Evolutionary conservation across 2,329 filamentous ascomycete genomes (phyloP), one percentile per base, ranked within the genome.

Genomic region (Thermomyces lanuginosus): DNA sequence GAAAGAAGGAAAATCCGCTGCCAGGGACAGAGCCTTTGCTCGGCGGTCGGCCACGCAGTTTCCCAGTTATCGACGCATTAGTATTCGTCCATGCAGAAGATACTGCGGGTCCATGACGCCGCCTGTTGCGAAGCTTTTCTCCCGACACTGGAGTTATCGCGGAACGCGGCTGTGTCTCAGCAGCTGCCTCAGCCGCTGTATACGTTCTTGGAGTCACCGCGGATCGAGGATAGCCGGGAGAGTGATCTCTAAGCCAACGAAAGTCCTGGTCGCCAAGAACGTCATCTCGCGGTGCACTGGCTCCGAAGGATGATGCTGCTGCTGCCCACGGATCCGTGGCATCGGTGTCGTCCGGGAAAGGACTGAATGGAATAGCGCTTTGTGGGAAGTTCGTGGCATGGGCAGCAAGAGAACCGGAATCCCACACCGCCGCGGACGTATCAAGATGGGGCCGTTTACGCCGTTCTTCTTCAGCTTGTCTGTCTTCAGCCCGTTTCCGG

Each of bases 1-100:
- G 72, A 36, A 78, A 78, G 0, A 76, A 75, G 4, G 72, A 72
- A 37, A 73, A 79, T 1, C 76, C 71, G 0, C 71, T 71, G 36
- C 79, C 72, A 8, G 69, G 62, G 1, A 64, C 62, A n/a, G 63
- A 66, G 14, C 72, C 66, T 40, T 76, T 79, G 30, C 73, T 77
- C 0, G 81, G 80, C 21, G 84, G 84, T 32, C 84, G 64, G 5
- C 84, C 83, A 37, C 83, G 64, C 8, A 77, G 63, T 48, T 84
- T 91, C 2, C 76, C 74, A 4, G 64, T 69, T 1, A 68, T 57
- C 8, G 71, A 61, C 20, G 64, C 60, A 9, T 68, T 68, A 32
- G 66, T 69, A 36, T 71, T 71, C 29, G 76, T 72, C 84, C 84
- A 93, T 1, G 84, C 84, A 6, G 83, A 92, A 1, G 83, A 92